Base-by-base conservation (phyloP, 2,329 filamentous ascomycete genomes). In the Claviceps sp. region DNA sequence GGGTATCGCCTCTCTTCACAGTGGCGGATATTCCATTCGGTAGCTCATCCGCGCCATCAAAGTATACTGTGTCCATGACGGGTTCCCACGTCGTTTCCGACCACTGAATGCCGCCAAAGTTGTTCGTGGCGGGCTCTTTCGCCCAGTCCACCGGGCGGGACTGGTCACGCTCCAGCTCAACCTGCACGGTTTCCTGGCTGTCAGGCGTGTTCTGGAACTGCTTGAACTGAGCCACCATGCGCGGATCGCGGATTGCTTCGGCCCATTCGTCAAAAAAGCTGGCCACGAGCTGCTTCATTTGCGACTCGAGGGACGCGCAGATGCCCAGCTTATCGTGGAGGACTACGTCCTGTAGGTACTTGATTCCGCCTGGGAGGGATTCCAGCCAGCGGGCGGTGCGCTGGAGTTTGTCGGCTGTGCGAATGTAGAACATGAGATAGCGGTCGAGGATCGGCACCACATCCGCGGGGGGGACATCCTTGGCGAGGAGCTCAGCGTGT, bases 241-340 rank as follows among this genome's bases (percentile, higher is more conserved):
- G 76, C 0, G 87, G 85, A 53, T 82, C 75, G 47, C 78, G 78
- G 63, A 95, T 75, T 0, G 85, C 87, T 65, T 91, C 87, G 14
- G 86, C 87, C 89, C 89, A 95, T 69, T 95, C 89, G 70, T 89
- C 89, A 70, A 93, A 94, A 73, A 84, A 95, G 16, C 80, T 81
- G 57, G 82, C 84, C 5, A 95, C 87, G 1, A 95, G 78, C 48
- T 87, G 83, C 61, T 87, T 75, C 89, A 95, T 95, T 66, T 95
- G 88, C 38, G 82, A 78, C 68, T 95, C 89, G 26, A 95, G 81
- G 5, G 87, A 84, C 3, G 83, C 85, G 64, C 82, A 86, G 60
- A 95, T 91, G 34, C 89, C 89, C 0, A 95, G 80, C 62, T 85
- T 87, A 72, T 95, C 89, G 34, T 93, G 79, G 5, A 95, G 74